Evolutionary conservation across 192 early-diverging fungal species (phyloP), one percentile per base, ranked within the genome.

Genomic region (Coemansia erecta): DNA sequence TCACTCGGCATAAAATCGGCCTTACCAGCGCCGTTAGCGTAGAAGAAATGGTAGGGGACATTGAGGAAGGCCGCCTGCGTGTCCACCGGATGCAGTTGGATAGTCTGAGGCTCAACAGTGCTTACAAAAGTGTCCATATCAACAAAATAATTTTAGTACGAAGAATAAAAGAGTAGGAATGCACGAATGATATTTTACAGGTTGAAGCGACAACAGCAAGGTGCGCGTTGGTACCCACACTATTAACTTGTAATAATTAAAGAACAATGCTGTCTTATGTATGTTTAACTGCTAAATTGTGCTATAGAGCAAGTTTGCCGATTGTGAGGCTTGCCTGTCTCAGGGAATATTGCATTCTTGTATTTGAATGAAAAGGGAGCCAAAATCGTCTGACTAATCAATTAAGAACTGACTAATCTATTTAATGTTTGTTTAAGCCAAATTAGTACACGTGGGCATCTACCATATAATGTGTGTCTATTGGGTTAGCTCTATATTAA

Each of bases 51-150:
- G 55, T 63, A 70, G 2, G 74, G 74, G 7, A 77, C 58, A 47
- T 77, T 77, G 35, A 77, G 64, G 44, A 77, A 77, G 46, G 74
- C 68, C 0, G 68, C 64, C 54, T 77, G 74, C 9, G 74, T 77
- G n/a, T 77, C 74, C 35, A 77, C 51, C 15, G 74, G 64, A 35
- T 77, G 74, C 68, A 77, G 61, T 17, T 22, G 52, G 35, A 77
- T 57, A 42, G 60, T 57, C 18, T 67, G 60, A 53, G 53, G 60
- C 47, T 71, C 50, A 11, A 71, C 74, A 8, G 60, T 77, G 14
- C 53, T 48, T 41, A 70, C 23, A 77, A 77, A 77, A 41, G 61
- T 57, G 8, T 77, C 68, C 74, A 77, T 77, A 31, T 14, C 7
- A 50, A 12, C 24, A 50, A 24, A 13, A 23, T 22, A 26, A 21